Base-by-base conservation (phyloP, 805 yeast genomes). In the Cyberlindnera mrakii region DNA sequence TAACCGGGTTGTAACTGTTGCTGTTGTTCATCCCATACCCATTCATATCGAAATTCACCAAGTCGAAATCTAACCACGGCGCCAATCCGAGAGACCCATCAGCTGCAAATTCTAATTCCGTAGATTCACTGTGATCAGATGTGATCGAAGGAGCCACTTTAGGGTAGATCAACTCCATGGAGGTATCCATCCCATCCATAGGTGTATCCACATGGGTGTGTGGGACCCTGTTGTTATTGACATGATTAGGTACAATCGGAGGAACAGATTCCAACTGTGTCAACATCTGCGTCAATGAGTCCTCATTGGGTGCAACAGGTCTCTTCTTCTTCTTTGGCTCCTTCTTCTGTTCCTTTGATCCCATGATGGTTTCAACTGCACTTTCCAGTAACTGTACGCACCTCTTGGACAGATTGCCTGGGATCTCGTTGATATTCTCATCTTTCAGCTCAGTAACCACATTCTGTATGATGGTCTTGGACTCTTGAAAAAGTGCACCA, bases 21-120 rank as follows among this genome's bases (percentile, higher is more conserved):
- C n/a, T 27, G 20, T 32, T 31, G 34, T 33, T 17, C 27, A 23
- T 23, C 5, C 27, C 27, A 23, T 23, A 23, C 6, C 19, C 18
- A 19, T n/a, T 29, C 16, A 19, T 30, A 33, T 16, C 33, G 29
- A 41, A 39, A 16, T 46, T 54, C 33, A 41, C 29, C 19, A 67
- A 54, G 39, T 66, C 71, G 42, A 50, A 45, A 38, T 77, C 83
- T 44, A 84, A 62, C 53, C 83, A 72, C 9, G 84, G 84, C 2
- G 85, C 88, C 42, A 85, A 64, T 1, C 91, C 91, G 33, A 84
- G 63, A 0, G 91, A 85, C 1, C 88, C 91, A 63, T 85, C 93
- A 3, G 87, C 87, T n/a, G 83, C 85, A 59, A 81, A 83, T 45
- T 82, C 88, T 52, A 62, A 63, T 42, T 65, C 67, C 2, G 56